Percentiles rank a stretch among this genome's conserved stretches.
Evolutionary conservation across 768 basidiomycete genomes (phyloP).

Genomic region (Guyanaporus albipodus): DNA sequence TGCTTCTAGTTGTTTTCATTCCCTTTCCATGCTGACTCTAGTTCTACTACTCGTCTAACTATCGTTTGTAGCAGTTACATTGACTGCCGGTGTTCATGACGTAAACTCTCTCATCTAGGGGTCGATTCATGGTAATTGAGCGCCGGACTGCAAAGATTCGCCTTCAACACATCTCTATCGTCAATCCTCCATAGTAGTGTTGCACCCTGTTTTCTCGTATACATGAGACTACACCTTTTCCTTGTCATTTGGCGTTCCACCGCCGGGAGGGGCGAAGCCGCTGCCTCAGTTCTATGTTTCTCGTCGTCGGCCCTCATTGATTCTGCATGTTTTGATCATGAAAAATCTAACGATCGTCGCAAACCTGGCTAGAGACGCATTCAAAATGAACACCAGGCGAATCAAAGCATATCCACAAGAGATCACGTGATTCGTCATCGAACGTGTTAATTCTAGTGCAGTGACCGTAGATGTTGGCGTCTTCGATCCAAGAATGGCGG

Average conservation of each 20-base stretch:
- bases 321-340: conserved; percentile 60
- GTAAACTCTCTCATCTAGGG: too few relatives aligned
- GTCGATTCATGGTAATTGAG: too few relatives aligned
- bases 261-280: neutral
- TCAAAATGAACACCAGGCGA: conserved; percentile 54
- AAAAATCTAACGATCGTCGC: conserved; percentile 52
- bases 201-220: too few relatives aligned
- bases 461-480: conserved; percentile 30
- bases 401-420: conserved; percentile 50
- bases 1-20: too few relatives aligned
- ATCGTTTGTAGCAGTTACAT: too few relatives aligned
- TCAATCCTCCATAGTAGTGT: too few relatives aligned
- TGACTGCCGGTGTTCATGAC: too few relatives aligned
- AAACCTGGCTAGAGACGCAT: conserved; percentile 49
- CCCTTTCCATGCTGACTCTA: too few relatives aligned
- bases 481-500: conserved; percentile 33
- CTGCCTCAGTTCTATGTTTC: conserved; percentile 34
- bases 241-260: neutral
- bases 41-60: too few relatives aligned
- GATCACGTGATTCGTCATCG: conserved; percentile 41
- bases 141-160: too few relatives aligned
- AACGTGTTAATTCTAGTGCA: conserved; percentile 34
- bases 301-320: conserved; percentile 55
- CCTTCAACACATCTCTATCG: too few relatives aligned
- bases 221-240: neutral